Percentiles rank a stretch among this genome's conserved stretches.
Evolutionary conservation across 257 asterid species (phyloP).

Genomic region (Ilex asprella): DNA sequence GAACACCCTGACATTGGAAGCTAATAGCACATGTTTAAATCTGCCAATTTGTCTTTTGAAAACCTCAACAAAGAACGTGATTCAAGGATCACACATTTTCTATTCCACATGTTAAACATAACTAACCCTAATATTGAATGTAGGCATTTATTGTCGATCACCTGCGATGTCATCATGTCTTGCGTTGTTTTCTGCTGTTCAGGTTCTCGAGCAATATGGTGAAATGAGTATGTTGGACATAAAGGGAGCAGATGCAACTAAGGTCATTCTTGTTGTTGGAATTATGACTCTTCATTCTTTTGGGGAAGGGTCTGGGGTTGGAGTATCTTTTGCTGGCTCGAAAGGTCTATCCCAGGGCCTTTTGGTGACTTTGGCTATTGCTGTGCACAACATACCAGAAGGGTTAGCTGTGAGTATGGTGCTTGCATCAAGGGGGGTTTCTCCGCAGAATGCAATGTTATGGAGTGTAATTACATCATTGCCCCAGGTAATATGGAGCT

Average conservation of each 20-base stretch:
- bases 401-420: conserved; percentile 99
- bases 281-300: conserved; percentile 99
- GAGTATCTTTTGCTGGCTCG: conserved; percentile 98
- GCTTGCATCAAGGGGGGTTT: conserved; percentile 93
- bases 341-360: conserved; percentile 92
- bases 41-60: no score
- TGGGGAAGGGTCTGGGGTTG: conserved; percentile 99
- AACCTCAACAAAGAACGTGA: no score
- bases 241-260: conserved; percentile 97
- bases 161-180: no score
- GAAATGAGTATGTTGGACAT: conserved; percentile 99
- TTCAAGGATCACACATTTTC: no score
- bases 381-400: conserved; percentile 99
- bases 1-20: no score
- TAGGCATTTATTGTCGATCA: no score
- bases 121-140: no score
- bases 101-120: no score
- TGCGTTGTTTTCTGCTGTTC: conserved; percentile 9
- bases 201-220: conserved; percentile 93
- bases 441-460: conserved; percentile 92
- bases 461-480: conserved; percentile 96
- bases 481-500: conserved; percentile 65
- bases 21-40: no score
- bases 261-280: conserved; percentile 90
- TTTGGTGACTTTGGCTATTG: conserved; percentile 91